A percentile compares a stretch with the other conserved stretches of the same genome.
Conservation (phyloP, 129 eudicot species). For the Calendula officinalis region DNA sequence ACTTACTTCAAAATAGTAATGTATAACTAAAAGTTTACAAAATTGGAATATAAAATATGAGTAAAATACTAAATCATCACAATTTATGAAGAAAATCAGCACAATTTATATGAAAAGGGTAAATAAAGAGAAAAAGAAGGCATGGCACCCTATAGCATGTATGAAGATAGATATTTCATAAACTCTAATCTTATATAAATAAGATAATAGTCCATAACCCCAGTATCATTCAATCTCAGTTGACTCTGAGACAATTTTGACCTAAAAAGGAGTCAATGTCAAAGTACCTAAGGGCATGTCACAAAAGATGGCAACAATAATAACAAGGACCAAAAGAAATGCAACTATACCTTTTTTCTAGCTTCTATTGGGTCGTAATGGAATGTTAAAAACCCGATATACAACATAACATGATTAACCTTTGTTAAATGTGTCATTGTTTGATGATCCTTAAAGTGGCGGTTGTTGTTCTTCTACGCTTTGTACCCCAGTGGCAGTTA, state of each 20-base stretch:
- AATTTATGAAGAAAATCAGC: no score
- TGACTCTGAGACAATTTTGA: constrained; percentile 1
- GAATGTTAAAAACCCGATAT: constrained; percentile 21
- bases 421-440: constrained; percentile 26
- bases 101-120: no score
- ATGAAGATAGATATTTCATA: background rate
- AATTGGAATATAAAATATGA: no score
- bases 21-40: no score
- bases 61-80: no score
- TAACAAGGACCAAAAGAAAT: constrained; percentile 6
- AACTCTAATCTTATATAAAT: background rate
- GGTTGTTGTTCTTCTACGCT: constrained; percentile 58
- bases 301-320: constrained; percentile 15
- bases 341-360: constrained; percentile 25
- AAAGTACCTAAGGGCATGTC: constrained; percentile 2
- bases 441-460: constrained; percentile 19
- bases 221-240: background rate
- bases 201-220: background rate
- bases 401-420: constrained; percentile 21
- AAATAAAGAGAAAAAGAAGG: no score
- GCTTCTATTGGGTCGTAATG: constrained; percentile 21
- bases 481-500: constrained; percentile 71
- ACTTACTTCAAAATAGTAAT: no score
- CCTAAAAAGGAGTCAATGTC: constrained; percentile 8
- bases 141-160: no score